Percentiles rank a stretch among this genome's conserved stretches.
phyloP scores from a whole-genome alignment of 2,329 filamentous ascomycete species.

The Cordyceps cateniannulata region DNA sequence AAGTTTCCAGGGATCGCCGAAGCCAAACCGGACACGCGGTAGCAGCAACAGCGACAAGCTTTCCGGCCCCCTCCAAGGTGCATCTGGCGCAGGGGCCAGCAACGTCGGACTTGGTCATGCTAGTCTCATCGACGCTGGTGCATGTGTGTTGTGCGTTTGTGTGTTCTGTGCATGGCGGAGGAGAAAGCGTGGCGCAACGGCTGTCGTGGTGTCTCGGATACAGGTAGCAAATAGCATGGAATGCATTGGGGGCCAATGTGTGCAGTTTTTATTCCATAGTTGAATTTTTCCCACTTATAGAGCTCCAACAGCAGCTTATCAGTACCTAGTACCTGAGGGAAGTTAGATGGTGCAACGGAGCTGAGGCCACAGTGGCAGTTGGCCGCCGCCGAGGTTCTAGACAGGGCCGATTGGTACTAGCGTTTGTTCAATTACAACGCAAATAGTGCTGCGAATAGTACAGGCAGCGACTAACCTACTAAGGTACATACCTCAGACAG shows the following conservation, averaged over 20 bases:
- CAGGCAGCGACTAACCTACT: not conserved
- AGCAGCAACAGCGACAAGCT: conserved; percentile 1
- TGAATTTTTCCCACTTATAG: too few species aligned
- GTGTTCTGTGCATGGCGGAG: not conserved
- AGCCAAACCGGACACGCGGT: not conserved
- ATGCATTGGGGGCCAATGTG: too few species aligned
- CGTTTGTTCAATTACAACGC: not conserved
- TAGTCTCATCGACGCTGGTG: not conserved
- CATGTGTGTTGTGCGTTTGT: not conserved
- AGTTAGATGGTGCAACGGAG: too few species aligned
- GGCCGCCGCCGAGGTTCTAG: not conserved
- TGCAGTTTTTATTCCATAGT: not conserved
- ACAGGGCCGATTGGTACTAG: not conserved
- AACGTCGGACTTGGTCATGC: too few species aligned
- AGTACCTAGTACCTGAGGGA: too few species aligned
- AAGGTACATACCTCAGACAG: not conserved
- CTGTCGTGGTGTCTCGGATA: not conserved
- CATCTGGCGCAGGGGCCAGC: too few species aligned
- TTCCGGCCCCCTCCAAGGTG: not conserved
- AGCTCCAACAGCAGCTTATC: too few species aligned
- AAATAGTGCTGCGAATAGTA: too few species aligned
- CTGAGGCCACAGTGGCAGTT: not conserved
- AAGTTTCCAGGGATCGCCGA: not conserved
- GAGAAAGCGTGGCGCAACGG: not conserved
- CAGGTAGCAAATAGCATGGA: not conserved